Conservation (phyloP, 768 basidiomycete species). For the Pulveroboletus sp. region DNA sequence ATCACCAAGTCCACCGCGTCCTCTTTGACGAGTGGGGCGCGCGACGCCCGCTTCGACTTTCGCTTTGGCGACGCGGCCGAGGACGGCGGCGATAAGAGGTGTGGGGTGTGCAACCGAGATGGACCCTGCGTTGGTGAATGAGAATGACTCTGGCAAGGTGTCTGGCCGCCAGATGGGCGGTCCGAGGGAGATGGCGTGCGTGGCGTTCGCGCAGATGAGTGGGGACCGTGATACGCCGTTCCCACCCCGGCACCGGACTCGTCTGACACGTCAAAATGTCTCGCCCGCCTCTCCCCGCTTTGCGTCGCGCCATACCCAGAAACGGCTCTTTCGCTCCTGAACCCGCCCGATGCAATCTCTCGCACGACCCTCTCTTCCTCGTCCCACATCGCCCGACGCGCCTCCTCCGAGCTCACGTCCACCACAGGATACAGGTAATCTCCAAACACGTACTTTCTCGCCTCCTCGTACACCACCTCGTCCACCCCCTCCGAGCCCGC, state of each 20-base stretch:
- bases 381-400: constrained; percentile 28
- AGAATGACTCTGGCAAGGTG: constrained; percentile 4
- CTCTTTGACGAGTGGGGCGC: constrained; percentile 29
- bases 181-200: constrained; percentile 10
- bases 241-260: constrained; percentile 15
- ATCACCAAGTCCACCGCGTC: constrained; percentile 91
- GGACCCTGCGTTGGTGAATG: background rate
- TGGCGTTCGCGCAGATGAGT: background rate
- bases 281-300: constrained; percentile 5
- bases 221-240: background rate
- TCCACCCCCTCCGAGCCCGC: constrained; percentile 59
- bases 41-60: constrained; percentile 8
- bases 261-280: constrained; percentile 9
- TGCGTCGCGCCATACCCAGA: constrained; percentile 29
- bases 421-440: constrained; percentile 89
- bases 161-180: constrained; percentile 4
- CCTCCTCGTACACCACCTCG: constrained; percentile 72
- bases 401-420: constrained; percentile 68
- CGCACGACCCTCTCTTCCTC: constrained; percentile 29
- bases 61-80: background rate
- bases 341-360: constrained; percentile 18
- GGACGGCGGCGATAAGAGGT: constrained; percentile 10
- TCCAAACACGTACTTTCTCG: constrained; percentile 79
- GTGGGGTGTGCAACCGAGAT: constrained; percentile 12
- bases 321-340: background rate